Conservation (phyloP, 2,329 filamentous ascomycete genomes). For the Colletotrichum sp. region DNA sequence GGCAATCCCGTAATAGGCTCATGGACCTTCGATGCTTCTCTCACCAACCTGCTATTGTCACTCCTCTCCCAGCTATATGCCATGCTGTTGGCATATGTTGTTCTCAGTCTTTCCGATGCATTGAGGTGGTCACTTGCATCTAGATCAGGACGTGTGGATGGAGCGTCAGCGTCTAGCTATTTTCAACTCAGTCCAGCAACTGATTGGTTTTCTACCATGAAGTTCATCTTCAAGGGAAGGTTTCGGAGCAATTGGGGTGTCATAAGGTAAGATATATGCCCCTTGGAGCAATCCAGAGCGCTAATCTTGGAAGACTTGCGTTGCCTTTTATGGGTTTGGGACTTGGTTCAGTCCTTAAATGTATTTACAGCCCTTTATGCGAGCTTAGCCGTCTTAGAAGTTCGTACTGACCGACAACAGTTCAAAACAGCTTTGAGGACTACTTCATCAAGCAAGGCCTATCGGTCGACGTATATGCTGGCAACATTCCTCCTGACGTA, state of each 20-base stretch:
- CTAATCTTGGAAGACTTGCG: neutral
- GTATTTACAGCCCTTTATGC: neutral
- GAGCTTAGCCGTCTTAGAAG: neutral
- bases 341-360: conserved; percentile 12
- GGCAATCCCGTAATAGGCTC: conserved; percentile 3
- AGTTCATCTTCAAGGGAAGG: conserved; percentile 1
- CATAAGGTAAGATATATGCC: neutral
- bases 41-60: conserved; percentile 13
- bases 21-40: conserved; percentile 3
- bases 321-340: conserved; percentile 15
- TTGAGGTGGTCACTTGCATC: conserved; percentile 12
- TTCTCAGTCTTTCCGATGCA: neutral
- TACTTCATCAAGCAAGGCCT: conserved; percentile 17
- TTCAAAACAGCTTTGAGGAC: conserved; percentile 21
- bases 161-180: conserved; percentile 11
- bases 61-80: conserved; percentile 6
- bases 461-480: conserved; percentile 22
- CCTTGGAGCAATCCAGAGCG: neutral
- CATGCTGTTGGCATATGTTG: conserved; percentile 8
- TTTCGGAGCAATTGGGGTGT: neutral
- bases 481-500: conserved; percentile 19
- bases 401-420: neutral
- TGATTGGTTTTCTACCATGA: conserved; percentile 17
- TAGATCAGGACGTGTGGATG: neutral
- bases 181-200: conserved; percentile 16